Conservation (phyloP, 768 basidiomycete species). For the Hericium alpestre region DNA sequence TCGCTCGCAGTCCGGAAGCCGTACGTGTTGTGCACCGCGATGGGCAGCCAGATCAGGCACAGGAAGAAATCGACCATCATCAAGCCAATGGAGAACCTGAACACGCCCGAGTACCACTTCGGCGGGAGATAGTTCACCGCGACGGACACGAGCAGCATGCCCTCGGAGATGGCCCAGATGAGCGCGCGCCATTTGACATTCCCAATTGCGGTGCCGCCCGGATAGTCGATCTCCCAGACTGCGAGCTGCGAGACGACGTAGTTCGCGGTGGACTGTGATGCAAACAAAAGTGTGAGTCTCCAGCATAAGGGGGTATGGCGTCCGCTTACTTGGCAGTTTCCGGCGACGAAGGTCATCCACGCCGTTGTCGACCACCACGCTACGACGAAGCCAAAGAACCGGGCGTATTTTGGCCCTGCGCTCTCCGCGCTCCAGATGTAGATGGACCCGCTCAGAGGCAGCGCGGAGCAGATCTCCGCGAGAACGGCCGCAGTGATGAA, state of each 20-base stretch:
- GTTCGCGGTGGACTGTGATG: conserved; percentile 67
- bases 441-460: conserved; percentile 82
- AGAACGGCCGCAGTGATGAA: conserved; percentile 77
- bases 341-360: conserved; percentile 92
- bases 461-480: conserved; percentile 84
- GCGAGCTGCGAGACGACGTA: conserved; percentile 78
- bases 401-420: conserved; percentile 76
- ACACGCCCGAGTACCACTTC: conserved; percentile 59
- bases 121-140: conserved; percentile 83
- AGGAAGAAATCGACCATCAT: conserved; percentile 84
- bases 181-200: conserved; percentile 83
- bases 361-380: conserved; percentile 92
- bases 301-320: neutral
- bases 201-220: conserved; percentile 58
- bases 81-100: conserved; percentile 62
- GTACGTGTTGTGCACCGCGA: conserved; percentile 81
- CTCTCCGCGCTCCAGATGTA: conserved; percentile 94
- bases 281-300: neutral
- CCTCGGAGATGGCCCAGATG: conserved; percentile 77
- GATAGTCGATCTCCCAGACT: conserved; percentile 74
- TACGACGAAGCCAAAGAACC: conserved; percentile 82
- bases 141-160: conserved; percentile 56
- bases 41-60: conserved; percentile 85
- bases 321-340: conserved; percentile 67
- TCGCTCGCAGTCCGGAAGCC: conserved; percentile 79